Base-by-base conservation (phyloP, 2,329 filamentous ascomycete genomes). In the Colletotrichum sp. region DNA sequence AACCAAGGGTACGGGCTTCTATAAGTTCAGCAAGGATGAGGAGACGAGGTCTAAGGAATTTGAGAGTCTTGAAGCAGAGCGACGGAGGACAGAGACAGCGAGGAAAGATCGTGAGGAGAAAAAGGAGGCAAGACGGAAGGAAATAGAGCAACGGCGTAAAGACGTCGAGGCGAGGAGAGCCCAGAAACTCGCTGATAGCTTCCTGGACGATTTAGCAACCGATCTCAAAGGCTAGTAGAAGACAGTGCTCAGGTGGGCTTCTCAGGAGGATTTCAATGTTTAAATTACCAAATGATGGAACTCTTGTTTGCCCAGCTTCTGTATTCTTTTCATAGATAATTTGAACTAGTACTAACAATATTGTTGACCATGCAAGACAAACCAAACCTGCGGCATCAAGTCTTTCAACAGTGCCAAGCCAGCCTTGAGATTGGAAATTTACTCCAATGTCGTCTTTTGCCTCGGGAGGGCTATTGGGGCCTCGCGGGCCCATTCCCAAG, bases 1-100 rank as follows among this genome's bases (percentile, higher is more conserved):
- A 77, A 95, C 92, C 61, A 96, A 97, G 80, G 97, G 97, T 6
- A 95, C 95, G 0, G 97, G 95, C 0, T 99, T 99, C 86, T 98
- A 96, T 87, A 93, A 94, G 72, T 99, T 99, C 83, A 95, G 93
- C 75, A 91, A 90, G 78, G 94, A 98, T 83, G 93, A 94, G 81
- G 92, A 90, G 78, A 88, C 89, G 78, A 88, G 93, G 82, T 85
- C 85, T 80, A 80, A 81, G 65, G 95, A 99, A 88, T 98, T 99
- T 95, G 89, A 91, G 79, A 90, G 89, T 61, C 86, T 98, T 71
- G 90, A 92, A 78, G 88, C 89, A 79, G 93, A 95, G 83, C 88
- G 95, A 75, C 85, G 88, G 77, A 90, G 92, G 81, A 97, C 95
- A 68, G 93, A 96, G 84, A 86, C 88, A 70, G 90, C 90, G 79